Conservation (phyloP, 2,329 filamentous ascomycete species). For the Apiospora aurea region DNA sequence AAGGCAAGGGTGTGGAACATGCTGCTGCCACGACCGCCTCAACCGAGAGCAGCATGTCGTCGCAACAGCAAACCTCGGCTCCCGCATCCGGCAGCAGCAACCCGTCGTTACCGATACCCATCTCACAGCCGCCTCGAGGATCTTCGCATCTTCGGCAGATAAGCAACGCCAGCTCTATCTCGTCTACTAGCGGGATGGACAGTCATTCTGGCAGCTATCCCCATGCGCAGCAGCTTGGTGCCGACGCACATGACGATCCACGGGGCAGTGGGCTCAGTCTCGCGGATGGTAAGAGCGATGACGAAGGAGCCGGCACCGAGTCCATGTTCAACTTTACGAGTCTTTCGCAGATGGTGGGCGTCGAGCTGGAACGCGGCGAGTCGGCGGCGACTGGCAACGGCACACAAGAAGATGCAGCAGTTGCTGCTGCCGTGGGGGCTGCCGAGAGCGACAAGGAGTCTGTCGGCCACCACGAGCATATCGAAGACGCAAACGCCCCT, state of each 20-base stretch:
- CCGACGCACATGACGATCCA: slow-evolving; percentile 51
- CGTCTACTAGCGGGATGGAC: slow-evolving; percentile 74
- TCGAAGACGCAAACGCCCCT: slow-evolving; percentile 37
- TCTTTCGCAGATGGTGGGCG: slow-evolving; percentile 82
- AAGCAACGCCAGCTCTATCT: slow-evolving; percentile 85
- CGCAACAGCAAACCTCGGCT: slow-evolving; percentile 30
- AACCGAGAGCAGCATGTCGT: slow-evolving; percentile 26
- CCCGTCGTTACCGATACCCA: slow-evolving; percentile 53
- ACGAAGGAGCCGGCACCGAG: slow-evolving; percentile 66
- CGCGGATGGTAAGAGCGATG: slow-evolving; percentile 53
- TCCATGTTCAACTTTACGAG: slow-evolving; percentile 93
- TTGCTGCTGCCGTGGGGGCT: background rate
- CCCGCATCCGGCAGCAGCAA: slow-evolving; percentile 46
- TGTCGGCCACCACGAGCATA: slow-evolving; percentile 43
- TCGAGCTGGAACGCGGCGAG: slow-evolving; percentile 58
- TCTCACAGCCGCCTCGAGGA: slow-evolving; percentile 58
- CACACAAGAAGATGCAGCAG: slow-evolving; percentile 27
- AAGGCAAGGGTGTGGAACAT: slow-evolving; percentile 76
- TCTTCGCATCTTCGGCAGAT: slow-evolving; percentile 81
- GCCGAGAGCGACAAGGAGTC: slow-evolving; percentile 43
- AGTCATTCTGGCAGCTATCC: slow-evolving; percentile 63
- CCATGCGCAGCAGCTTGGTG: slow-evolving; percentile 39
- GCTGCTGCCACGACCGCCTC: slow-evolving; percentile 34
- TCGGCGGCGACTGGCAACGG: slow-evolving; percentile 26
- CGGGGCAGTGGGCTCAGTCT: slow-evolving; percentile 63